Base-by-base conservation (phyloP, 2,329 filamentous ascomycete genomes). In the Aspergillus uvarum region DNA sequence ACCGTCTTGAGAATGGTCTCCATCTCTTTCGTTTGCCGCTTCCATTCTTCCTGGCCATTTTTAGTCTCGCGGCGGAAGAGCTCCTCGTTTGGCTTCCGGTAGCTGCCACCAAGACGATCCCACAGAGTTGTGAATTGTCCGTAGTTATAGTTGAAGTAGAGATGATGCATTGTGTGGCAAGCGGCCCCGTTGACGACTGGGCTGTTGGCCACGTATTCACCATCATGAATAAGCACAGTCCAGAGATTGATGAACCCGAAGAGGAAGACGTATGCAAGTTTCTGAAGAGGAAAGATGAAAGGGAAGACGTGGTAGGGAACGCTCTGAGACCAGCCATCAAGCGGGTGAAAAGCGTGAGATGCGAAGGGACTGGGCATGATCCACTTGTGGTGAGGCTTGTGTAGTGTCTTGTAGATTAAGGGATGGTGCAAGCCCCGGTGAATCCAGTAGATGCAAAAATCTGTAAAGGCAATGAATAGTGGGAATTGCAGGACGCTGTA, bases 331-430 rank as follows among this genome's bases (percentile, higher is more conserved):
- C 89, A 97, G 72, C 94, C 94, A 73, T 98, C 94, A 55, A 97
- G 76, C 1, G 94, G 93, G 81, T 98, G 92, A 85, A 98, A 98
- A 59, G 94, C 94, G 73, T 96, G 90, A 68, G 89, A 92, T 47
- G 94, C 93, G 75, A 87, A 97, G 0, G 94, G 94, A 3, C 92
- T 96, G 3, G 94, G 94, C 91, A 97, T 96, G 79, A 98, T 97
- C 94, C 94, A 98, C 82, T 96, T 97, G 87, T 98, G 94, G 79
- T 98, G 94, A 66, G 92, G 89, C 86, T 98, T 98, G 85, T 98
- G 94, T 53, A 97, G 83, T 67, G 82, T 82, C 82, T 93, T 96
- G 85, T 98, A 98, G 68, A 95, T 74, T 51, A 78, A 72, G 16
- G 90, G 90, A 77, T 92, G 88, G 79, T 96, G 92, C 63, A 96